phyloP scores from a whole-genome alignment of 305 asterid species.

The Coffea humblotiana region DNA sequence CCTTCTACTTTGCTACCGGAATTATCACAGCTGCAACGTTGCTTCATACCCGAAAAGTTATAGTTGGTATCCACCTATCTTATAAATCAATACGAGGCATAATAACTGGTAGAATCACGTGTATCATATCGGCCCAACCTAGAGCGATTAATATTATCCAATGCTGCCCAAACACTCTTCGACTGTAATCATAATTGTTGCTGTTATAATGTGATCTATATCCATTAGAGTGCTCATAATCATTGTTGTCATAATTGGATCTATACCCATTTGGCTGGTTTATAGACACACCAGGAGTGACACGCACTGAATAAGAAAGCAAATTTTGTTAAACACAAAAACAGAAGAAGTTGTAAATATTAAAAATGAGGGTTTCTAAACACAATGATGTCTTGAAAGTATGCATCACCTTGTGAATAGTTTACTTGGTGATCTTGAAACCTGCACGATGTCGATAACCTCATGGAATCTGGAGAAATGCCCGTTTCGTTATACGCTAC shows the following conservation, averaged over 20 bases:
- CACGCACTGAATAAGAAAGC: constrained; percentile 50
- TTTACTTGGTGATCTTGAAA: constrained; percentile 46
- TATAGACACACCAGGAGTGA: constrained; percentile 54
- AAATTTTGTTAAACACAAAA: constrained; percentile 29
- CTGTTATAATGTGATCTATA: constrained; percentile 48
- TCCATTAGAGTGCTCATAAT: constrained; percentile 33
- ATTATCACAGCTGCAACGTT: constrained; percentile 20
- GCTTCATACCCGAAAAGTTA: constrained; percentile 32
- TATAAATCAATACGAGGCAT: constrained; percentile 35
- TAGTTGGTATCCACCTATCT: constrained; percentile 34
- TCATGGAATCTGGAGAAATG: constrained; percentile 44
- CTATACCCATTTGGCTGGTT: constrained; percentile 62
- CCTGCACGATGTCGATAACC: constrained; percentile 45
- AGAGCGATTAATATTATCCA: constrained; percentile 51
- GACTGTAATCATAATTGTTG: constrained; percentile 54
- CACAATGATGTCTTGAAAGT: constrained; percentile 25
- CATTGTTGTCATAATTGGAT: constrained; percentile 53
- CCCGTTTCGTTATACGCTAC: constrained; percentile 41
- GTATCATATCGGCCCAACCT: constrained; percentile 57
- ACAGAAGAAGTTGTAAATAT: neutral
- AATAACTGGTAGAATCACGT: constrained; percentile 36
- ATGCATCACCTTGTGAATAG: constrained; percentile 52
- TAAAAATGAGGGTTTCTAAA: constrained; percentile 3
- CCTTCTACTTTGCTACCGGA: neutral
- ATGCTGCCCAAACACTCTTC: constrained; percentile 61